Base-by-base conservation (phyloP, 192 early-diverging fungal species). In the Gorgonomyces haynaldii region DNA sequence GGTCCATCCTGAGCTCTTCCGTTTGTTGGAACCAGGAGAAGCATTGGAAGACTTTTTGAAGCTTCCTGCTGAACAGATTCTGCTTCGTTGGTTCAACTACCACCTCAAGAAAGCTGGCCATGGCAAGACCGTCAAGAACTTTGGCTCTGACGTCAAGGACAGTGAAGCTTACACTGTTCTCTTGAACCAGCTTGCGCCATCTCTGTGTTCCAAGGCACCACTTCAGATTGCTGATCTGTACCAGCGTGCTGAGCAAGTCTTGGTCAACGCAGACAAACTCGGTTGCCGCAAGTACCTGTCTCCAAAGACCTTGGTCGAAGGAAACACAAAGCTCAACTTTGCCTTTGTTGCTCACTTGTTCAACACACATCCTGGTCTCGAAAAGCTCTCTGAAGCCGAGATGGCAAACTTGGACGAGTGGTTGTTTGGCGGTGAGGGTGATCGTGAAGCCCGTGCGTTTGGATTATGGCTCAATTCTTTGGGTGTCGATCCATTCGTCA, bases 31-130 rank as follows among this genome's bases (percentile, higher is more conserved):
- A 53, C 74, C 85, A 37, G 93, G 79, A 29, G 95, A 98, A 69
- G 84, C 82, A 32, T 73, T 98, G 16, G 93, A 96, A 53, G 82
- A 94, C 44, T 91, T 96, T 60, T 65, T 95, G 25, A 83, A 87
- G 54, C 75, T 98, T 35, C 91, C 95, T 22, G 83, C 88, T 23
- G 95, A 98, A 56, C 89, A 89, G 50, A 96, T 98, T 58, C 72
- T 98, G 55, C 70, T 98, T 62, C 71, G 96, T 50, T 98, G 96
- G 96, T 92, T 96, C 76, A 98, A 98, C 70, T 98, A 92, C 72
- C 96, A 98, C 57, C 61, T 98, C 54, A 91, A 89, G 47, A 86
- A 87, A 43, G 89, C 89, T 29, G 83, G 83, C 24, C 95, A 88
- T 83, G 54, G 72, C 32, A 70, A 86, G 25, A 69, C 69, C 35